These are phyloP conservation scores for Apiospora sp. DNA, from an alignment of 2,329 filamentous ascomycete genomes.

Conservation along the genomic window DNA sequence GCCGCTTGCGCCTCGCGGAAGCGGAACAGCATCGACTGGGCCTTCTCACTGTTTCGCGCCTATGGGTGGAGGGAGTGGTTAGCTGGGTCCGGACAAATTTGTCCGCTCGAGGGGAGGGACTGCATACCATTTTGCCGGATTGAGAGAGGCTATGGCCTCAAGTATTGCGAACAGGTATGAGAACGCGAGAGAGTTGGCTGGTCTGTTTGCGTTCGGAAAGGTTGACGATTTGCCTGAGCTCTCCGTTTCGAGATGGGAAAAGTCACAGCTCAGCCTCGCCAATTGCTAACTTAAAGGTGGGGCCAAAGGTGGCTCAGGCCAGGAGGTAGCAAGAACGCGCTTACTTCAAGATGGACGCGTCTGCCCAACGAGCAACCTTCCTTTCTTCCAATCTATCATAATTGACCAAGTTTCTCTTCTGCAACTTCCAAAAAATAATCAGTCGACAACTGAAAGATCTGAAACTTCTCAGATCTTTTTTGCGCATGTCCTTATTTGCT, in stretches of 20 bases:
- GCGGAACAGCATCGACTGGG: slow-evolving; percentile 99
- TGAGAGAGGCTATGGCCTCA: background rate
- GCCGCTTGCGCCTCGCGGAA: slow-evolving; percentile 97
- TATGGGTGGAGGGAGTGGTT: slow-evolving; percentile 43
- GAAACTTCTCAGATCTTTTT: background rate
- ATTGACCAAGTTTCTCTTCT: background rate
- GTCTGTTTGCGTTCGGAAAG: background rate
- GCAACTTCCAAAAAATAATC: background rate
- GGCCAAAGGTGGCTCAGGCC: background rate
- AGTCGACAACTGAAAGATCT: background rate
- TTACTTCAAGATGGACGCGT: background rate
- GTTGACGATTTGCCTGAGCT: background rate
- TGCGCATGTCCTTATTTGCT: background rate
- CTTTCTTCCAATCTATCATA: background rate
- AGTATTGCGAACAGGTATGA: slow-evolving; percentile 2
- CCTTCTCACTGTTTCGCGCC: slow-evolving; percentile 98
- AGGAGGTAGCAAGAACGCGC: background rate
- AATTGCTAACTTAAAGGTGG: slow-evolving; percentile 18
- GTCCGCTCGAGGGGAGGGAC: background rate
- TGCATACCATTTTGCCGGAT: slow-evolving; percentile 18
- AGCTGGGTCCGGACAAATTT: background rate
- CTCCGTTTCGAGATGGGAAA: slow-evolving; percentile 9
- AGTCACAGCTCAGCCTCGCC: slow-evolving; percentile 16
- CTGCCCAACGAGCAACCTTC: background rate
- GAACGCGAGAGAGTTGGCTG: background rate